phyloP scores from a whole-genome alignment of 2,329 filamentous ascomycete species.

The Amauroascus verrucosus region DNA sequence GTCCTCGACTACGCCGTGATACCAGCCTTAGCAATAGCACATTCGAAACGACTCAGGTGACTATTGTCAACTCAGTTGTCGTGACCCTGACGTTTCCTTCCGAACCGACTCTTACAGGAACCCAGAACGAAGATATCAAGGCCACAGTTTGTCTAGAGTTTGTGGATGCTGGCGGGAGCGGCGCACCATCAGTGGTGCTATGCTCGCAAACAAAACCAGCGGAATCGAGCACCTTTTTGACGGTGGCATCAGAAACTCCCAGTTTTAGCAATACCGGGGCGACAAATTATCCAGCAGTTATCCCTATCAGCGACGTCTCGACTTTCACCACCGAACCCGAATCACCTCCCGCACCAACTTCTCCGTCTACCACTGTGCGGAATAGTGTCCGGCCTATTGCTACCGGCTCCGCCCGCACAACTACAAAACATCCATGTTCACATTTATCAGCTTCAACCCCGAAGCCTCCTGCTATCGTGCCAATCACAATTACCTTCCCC shows the following conservation, averaged over 20 bases:
- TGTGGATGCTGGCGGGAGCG: constrained; percentile 1
- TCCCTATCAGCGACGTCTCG: neutral
- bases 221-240: neutral
- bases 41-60: neutral
- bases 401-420: neutral
- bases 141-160: constrained; percentile 12
- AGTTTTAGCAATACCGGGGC: neutral
- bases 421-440: neutral
- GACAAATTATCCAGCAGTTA: neutral
- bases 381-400: neutral
- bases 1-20: neutral
- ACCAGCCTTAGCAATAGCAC: neutral
- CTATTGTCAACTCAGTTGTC: constrained; percentile 5
- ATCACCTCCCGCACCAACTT: neutral
- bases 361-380: neutral
- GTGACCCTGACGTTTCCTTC: constrained; percentile 13
- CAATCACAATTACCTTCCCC: constrained; percentile 3
- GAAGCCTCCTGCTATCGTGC: neutral
- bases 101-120: neutral
- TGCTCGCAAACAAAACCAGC: constrained; percentile 1
- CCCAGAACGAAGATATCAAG: neutral
- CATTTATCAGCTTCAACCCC: neutral
- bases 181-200: constrained; percentile 2
- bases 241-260: neutral
- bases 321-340: neutral